Base-by-base conservation (phyloP, 140 eudicot species). In the Erigeron philadelphicus region DNA sequence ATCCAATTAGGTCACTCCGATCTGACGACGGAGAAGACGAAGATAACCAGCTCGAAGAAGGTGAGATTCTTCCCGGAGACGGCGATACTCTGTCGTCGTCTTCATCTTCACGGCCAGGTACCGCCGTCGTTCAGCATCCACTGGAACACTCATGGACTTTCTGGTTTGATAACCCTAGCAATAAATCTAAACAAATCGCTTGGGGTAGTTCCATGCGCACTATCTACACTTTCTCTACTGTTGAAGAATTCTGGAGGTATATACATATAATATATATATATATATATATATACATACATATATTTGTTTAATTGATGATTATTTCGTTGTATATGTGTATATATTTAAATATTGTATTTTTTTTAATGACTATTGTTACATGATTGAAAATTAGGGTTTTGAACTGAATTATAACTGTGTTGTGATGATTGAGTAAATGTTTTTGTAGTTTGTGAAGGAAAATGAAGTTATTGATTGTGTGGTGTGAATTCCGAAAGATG, bases 231-330 rank as follows among this genome's bases (percentile, higher is more conserved):
- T 92, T 92, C 86, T 79, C 92, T 40, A 72, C 95, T 31, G 86
- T 81, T 47, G 96, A 92, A 75, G 84, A 81, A 10, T 92, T 92
- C 69, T 92, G 96, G 98, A 80, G 98, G 98, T 86, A 57, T 49
- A 16, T n/a, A 35, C 38, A 15, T 8, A 0, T 21, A 9, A 5
- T 16, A 3, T 7, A 7, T 53, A 2, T 53, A 16, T 12, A 15
- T 7, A 15, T 9, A 21, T 53, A 15, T 52, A 6, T 16, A 44
- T 1, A 44, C 7, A 3, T 1, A 6, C 7, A 44, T 7, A 45
- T 7, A 7, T 45, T 6, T 50, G 12, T 16, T 1, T 11, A 9
- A 3, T 8, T 57, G 42, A 57, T 23, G 6, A 13, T 57, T 47
- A 3, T 19, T 70, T 72, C 10, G 80, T 31, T 31, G 0, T 31